Base-by-base conservation (phyloP, 805 yeast genomes). In the Tetrapisispora iriomotensis region DNA sequence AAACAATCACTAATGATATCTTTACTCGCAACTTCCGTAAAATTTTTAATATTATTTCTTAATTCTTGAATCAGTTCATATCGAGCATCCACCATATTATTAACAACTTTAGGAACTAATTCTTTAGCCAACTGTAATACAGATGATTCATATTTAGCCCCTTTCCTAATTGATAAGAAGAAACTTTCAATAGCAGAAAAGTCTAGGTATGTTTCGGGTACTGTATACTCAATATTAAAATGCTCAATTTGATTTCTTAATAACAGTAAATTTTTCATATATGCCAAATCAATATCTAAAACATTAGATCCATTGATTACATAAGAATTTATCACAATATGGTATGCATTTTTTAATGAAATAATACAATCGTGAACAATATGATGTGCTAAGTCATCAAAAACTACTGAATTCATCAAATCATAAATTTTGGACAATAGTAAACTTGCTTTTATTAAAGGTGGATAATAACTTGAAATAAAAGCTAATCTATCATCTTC, bases 301-400 rank as follows among this genome's bases (percentile, higher is more conserved):
- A 46, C 44, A 31, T 46, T 50, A 3, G 65, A 49, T 0, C 40
- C 41, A 13, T 21, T 20, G 21, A 34, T 28, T 5, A 15, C 19
- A n/a, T 40, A 34, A 1, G 85, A 83, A n/a, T 72, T 60, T 26
- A 24, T 22, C 9, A 21, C 72, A 19, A 73, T 50, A 4, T 66
- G 62, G 46, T 71, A 71, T 10, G 82, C 80, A 13, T 64, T 60
- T 40, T 72, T 71, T 48, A 86, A 60, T 6, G 92, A 75, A 13
- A 63, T 51, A 27, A 86, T 72, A 49, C 92, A 79, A 32, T 81
- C 72, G 54, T 84, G 95, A 4, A 90, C 82, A 38, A 86, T 78
- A 41, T 82, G 76, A 56, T 86, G 95, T 0, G 96, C 95, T 46
- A 88, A 62, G 53, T 85, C 95, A 56, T 86, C 95, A 62, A 88